A percentile compares a stretch with the other conserved stretches of the same genome.
These are phyloP conservation scores for Eutrema salsugineum DNA, from an alignment of 441 rosid species.

Conservation along the genomic window DNA sequence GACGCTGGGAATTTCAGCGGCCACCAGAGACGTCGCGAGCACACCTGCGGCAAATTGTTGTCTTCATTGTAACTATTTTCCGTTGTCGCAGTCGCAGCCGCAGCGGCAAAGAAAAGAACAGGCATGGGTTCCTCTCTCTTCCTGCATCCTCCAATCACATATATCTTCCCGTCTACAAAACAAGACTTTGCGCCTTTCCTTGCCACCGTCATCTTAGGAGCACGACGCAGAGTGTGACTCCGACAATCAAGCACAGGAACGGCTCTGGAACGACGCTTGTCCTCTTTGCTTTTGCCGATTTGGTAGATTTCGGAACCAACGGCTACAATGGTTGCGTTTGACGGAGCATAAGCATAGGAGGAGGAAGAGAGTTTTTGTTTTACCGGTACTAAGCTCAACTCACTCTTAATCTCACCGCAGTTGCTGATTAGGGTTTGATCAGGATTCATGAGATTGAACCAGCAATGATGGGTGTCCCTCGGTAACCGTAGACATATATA, in stretches of 20 bases:
- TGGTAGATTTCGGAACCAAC: neutral
- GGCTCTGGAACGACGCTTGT: neutral
- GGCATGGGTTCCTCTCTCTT: constrained; percentile 47
- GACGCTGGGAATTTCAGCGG: too few species aligned
- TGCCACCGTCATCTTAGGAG: constrained; percentile 15
- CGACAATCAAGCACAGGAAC: neutral
- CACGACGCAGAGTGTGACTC: neutral
- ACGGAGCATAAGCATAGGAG: neutral
- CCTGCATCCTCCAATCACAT: constrained; percentile 67
- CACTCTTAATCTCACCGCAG: neutral
- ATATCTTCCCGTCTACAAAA: constrained; percentile 43
- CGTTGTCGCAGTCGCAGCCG: too few species aligned
- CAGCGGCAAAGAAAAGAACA: too few species aligned
- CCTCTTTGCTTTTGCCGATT: neutral
- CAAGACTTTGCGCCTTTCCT: constrained; percentile 61
- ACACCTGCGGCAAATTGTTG: too few species aligned
- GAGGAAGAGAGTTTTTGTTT: neutral
- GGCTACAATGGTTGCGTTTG: neutral
- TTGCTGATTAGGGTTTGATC: neutral
- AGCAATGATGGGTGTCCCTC: neutral
- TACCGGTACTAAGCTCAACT: neutral
- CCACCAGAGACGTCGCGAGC: too few species aligned
- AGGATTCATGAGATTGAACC: constrained; percentile 34
- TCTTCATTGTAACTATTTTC: too few species aligned
- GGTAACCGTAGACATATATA: constrained; percentile 16